Conservation (phyloP, 805 yeast species). For the Huiozyma sinensis region DNA sequence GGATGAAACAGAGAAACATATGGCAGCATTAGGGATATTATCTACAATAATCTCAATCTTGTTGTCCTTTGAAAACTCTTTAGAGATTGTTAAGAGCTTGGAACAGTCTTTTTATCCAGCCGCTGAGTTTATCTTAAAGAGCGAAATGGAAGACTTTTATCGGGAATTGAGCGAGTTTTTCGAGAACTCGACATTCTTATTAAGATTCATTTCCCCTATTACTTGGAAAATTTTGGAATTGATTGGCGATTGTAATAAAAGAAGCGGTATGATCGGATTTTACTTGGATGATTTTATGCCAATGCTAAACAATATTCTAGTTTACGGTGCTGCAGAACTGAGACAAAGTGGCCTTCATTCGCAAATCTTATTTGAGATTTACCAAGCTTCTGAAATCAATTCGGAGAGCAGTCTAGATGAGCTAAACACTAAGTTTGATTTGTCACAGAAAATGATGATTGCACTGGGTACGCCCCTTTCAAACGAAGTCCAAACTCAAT, state of each 20-base stretch:
- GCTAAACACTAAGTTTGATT: slow-evolving; percentile 45
- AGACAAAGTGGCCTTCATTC: slow-evolving; percentile 37
- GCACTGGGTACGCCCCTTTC: slow-evolving; percentile 39
- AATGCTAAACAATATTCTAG: slow-evolving; percentile 62
- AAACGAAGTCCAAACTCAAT: slow-evolving; percentile 34
- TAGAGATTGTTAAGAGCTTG: slow-evolving; percentile 49
- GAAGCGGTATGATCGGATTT: slow-evolving; percentile 44
- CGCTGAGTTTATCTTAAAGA: slow-evolving; percentile 52
- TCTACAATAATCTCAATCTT: slow-evolving; percentile 76
- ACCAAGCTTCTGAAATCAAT: slow-evolving; percentile 30
- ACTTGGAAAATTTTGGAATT: slow-evolving; percentile 69
- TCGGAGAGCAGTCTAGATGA: slow-evolving; percentile 51
- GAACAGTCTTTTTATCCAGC: slow-evolving; percentile 64
- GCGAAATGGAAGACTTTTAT: slow-evolving; percentile 61
- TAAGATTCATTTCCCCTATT: slow-evolving; percentile 49
- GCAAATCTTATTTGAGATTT: slow-evolving; percentile 40
- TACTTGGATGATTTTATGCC: slow-evolving; percentile 70
- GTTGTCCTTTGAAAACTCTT: slow-evolving; percentile 72
- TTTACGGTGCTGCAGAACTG: slow-evolving; percentile 44
- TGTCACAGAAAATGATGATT: slow-evolving; percentile 54
- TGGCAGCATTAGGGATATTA: slow-evolving; percentile 73
- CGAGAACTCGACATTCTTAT: slow-evolving; percentile 52
- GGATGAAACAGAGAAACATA: slow-evolving; percentile 54
- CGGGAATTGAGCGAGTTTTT: slow-evolving; percentile 71
- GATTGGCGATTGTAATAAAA: slow-evolving; percentile 27